Percentiles rank a stretch among this genome's conserved stretches.
phyloP scores from a whole-genome alignment of 306 rosid genomes.

The Vicia faba region DNA sequence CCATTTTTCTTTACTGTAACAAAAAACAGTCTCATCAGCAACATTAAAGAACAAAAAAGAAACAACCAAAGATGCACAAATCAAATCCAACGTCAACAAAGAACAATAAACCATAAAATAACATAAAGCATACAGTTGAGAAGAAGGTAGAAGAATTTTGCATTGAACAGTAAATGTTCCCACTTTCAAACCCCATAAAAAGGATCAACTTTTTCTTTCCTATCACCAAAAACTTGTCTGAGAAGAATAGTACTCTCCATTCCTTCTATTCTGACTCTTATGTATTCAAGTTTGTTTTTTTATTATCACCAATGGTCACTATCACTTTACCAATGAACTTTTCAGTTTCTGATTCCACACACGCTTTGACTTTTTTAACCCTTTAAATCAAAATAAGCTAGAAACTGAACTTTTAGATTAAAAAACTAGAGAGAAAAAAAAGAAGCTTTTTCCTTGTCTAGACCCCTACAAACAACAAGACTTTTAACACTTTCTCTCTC shows the following conservation, averaged over 20 bases:
- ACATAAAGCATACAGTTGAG: constrained; percentile 51
- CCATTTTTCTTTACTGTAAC: constrained; percentile 78
- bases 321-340: constrained; percentile 42
- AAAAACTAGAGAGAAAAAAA: constrained; percentile 44
- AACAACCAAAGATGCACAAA: constrained; percentile 19
- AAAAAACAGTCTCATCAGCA: constrained; percentile 33
- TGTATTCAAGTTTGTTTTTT: constrained; percentile 12
- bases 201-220: constrained; percentile 7
- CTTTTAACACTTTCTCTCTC: constrained; percentile 35
- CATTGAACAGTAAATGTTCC: constrained; percentile 38
- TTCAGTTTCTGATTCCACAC: constrained; percentile 30
- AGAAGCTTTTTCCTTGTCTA: constrained; percentile 69
- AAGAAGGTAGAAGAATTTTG: constrained; percentile 40
- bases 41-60: not conserved
- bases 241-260: not conserved
- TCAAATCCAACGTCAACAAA: constrained; percentile 17
- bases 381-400: constrained; percentile 49
- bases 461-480: constrained; percentile 54
- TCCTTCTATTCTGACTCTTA: constrained; percentile 34
- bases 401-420: constrained; percentile 42
- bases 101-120: constrained; percentile 2
- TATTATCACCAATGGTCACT: constrained; percentile 37
- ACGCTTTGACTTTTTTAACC: constrained; percentile 47
- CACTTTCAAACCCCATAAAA: constrained; percentile 13
- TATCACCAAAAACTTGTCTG: constrained; percentile 31